Base-by-base conservation (phyloP, 495 filamentous ascomycete genomes). In the Xylaria palmicola region DNA sequence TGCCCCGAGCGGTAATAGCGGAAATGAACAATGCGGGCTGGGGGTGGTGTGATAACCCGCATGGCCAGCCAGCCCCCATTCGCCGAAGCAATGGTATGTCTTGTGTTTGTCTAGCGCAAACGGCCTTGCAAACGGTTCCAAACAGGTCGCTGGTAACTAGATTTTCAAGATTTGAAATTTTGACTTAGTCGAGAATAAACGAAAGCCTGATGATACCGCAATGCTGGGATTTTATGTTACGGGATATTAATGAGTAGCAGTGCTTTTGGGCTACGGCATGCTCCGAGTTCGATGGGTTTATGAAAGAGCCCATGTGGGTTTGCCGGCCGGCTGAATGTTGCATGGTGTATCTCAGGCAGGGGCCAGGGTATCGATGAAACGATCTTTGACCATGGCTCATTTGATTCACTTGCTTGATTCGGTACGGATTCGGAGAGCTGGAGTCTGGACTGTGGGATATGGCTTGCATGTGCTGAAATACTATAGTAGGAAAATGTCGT, bases 321-420 rank as follows among this genome's bases (percentile, higher is more conserved):
- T n/a, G 24, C n/a, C 24, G 22, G 17, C 39, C 39, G 53, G 53
- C 53, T 56, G 53, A 56, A 56, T 56, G 39, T 32, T 30, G 26
- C 17, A n/a, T n/a, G 9, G 53, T 55, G 52, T 29, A 55, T n/a
- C 4, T 2, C 26, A 24, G 9, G 27, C 39, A 44, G 22, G 53
- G 53, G 5, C 34, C 27, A 44, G 8, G 15, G 53, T 9, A 15
- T 20, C 13, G 41, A 12, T 27, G 13, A 20, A 22, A 55, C 36
- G 52, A 41, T 29, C 52, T 43, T n/a, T 20, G 7, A 52, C 19
- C 4, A 34, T 13, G 26, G 36, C 4, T 17, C 20, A 0, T n/a
- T n/a, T 40, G 50, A 40, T 54, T 54, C 34, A 34, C 12, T 26
- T n/a, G 10, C n/a, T 6, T 20, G 1, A 12, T 54, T 8, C 34